Conservation (phyloP, 2,329 filamentous ascomycete genomes). For the Periglandula ipomoeae region DNA sequence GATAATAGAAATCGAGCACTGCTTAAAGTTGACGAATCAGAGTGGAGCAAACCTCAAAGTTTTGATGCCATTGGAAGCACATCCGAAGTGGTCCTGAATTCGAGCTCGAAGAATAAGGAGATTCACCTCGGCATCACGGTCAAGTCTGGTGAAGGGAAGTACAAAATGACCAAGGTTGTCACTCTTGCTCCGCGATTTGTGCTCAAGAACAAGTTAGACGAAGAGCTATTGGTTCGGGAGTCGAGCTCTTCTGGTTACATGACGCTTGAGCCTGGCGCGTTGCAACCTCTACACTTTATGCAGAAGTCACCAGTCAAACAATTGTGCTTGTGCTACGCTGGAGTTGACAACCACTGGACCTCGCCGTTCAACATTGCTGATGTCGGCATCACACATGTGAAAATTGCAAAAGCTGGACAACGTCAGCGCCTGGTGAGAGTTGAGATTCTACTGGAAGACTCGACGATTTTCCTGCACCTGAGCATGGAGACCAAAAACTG, state of each 20-base stretch:
- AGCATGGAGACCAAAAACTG: conserved; percentile 89
- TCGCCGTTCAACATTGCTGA: conserved; percentile 97
- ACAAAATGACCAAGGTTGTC: conserved; percentile 93
- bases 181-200: conserved; percentile 89
- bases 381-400: conserved; percentile 84
- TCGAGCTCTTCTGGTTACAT: conserved; percentile 83
- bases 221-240: conserved; percentile 84
- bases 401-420: conserved; percentile 83
- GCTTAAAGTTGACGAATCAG: conserved; percentile 78
- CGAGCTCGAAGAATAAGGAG: conserved; percentile 61
- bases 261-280: conserved; percentile 64
- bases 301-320: conserved; percentile 79
- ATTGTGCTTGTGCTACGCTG: conserved; percentile 84
- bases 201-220: conserved; percentile 82
- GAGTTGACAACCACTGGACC: conserved; percentile 94
- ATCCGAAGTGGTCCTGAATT: conserved; percentile 76
- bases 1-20: conserved; percentile 87
- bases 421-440: conserved; percentile 80
- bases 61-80: conserved; percentile 96
- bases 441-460: conserved; percentile 84
- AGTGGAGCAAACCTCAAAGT: conserved; percentile 96
- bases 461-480: conserved; percentile 87
- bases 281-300: conserved; percentile 83
- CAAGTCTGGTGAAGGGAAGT: conserved; percentile 88
- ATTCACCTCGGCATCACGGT: conserved; percentile 88